A percentile compares a stretch with the other conserved stretches of the same genome.
Conservation (phyloP, 192 early-diverging fungal species). For the Chytriomyces confervae region DNA sequence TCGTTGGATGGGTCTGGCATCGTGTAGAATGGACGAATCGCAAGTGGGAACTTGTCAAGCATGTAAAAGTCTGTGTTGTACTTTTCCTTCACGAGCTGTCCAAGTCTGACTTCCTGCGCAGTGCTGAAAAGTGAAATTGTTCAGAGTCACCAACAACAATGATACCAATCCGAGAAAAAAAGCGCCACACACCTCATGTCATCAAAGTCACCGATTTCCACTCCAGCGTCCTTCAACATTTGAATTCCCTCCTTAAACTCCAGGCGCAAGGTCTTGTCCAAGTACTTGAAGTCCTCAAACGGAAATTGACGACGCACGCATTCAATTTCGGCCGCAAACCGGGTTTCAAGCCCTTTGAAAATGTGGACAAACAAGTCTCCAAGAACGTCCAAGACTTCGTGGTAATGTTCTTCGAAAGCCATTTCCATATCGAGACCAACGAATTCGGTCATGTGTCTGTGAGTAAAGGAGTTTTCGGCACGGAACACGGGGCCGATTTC, state of each 20-base stretch:
- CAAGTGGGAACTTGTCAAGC: constrained; percentile 99
- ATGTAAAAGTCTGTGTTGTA: constrained; percentile 99
- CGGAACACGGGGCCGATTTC: constrained; percentile 96
- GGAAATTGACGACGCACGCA: constrained; percentile 89
- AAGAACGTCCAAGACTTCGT: constrained; percentile 93
- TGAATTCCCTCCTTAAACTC: constrained; percentile 89
- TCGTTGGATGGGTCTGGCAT: constrained; percentile 93
- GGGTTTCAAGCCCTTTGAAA: constrained; percentile 84
- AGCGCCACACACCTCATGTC: constrained; percentile 71
- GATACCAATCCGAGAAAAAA: too few species aligned
- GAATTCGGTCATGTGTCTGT: constrained; percentile 99
- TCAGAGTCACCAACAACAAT: too few species aligned
- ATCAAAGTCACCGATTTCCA: constrained; percentile 90
- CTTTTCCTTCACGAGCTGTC: constrained; percentile 88
- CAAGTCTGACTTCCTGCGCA: constrained; percentile 82
- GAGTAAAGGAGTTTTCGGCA: constrained; percentile 97
- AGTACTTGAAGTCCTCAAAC: constrained; percentile 87
- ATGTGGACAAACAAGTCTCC: constrained; percentile 92
- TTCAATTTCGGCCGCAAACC: constrained; percentile 84
- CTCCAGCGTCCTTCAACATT: constrained; percentile 85
- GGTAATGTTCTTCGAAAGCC: constrained; percentile 99
- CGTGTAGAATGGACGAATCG: constrained; percentile 97
- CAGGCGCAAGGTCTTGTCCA: constrained; percentile 81
- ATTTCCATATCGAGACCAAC: constrained; percentile 98
- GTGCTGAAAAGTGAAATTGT: too few species aligned